Conservation (phyloP, 2,329 filamentous ascomycete species). For the Epicoccum sorghinum region DNA sequence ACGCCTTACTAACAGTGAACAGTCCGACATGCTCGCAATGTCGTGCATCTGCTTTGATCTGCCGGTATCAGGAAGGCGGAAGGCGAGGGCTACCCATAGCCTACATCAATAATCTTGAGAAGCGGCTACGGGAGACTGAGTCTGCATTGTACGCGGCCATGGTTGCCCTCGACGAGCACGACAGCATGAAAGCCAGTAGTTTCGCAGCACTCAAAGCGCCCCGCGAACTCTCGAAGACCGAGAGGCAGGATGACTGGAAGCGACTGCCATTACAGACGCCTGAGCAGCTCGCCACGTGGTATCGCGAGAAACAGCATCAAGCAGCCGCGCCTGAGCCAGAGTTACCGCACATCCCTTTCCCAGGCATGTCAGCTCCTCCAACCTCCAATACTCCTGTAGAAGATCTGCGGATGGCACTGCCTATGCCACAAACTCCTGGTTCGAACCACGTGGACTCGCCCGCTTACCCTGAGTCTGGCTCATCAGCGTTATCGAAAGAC, state of each 20-base stretch:
- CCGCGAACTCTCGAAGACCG: constrained; percentile 28
- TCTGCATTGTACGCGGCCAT: constrained; percentile 27
- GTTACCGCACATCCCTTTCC: constrained; percentile 10
- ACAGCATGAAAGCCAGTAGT: background rate
- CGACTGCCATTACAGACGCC: constrained; percentile 25
- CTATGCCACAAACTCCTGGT: constrained; percentile 3
- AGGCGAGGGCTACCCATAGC: constrained; percentile 34
- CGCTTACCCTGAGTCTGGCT: constrained; percentile 1
- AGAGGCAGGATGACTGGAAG: constrained; percentile 34
- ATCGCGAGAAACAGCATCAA: constrained; percentile 20
- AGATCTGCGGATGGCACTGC: constrained; percentile 6
- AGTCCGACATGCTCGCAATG: constrained; percentile 38
- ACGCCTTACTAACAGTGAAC: background rate
- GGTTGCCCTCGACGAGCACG: constrained; percentile 14
- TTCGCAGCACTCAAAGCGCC: background rate
- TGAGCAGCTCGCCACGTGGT: constrained; percentile 31
- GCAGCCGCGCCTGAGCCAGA: constrained; percentile 6
- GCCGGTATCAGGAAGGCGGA: constrained; percentile 34
- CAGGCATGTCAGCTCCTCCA: background rate
- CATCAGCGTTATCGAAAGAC: constrained; percentile 6
- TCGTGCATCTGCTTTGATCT: constrained; percentile 16
- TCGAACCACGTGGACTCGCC: background rate
- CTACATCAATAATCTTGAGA: constrained; percentile 33
- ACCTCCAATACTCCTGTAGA: background rate
- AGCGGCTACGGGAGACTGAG: constrained; percentile 34